Evolutionary conservation across 495 filamentous ascomycete species (phyloP).

Genomic region (Pyrenula aspistea): DNA sequence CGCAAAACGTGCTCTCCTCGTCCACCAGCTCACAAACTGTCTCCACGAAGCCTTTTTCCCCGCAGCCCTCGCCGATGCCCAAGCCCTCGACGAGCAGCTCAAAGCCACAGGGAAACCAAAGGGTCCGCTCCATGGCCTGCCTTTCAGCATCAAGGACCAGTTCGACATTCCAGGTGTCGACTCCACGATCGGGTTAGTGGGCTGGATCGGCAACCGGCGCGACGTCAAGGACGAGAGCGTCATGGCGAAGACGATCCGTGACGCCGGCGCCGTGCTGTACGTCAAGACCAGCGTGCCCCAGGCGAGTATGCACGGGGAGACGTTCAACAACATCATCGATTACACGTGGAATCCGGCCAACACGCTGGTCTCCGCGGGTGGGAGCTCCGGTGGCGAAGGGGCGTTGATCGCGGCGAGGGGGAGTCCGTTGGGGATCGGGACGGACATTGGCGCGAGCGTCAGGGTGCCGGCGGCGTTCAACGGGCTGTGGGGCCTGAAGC

Average conservation of each 20-base stretch:
- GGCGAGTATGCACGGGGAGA: slow-evolving; percentile 27
- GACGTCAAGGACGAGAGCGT: slow-evolving; percentile 23
- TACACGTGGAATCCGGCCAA: slow-evolving; percentile 14
- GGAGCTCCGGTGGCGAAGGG: slow-evolving; percentile 15
- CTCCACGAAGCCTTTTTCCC: slow-evolving; percentile 54
- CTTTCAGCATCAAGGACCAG: slow-evolving; percentile 44
- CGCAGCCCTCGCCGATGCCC: slow-evolving; percentile 44
- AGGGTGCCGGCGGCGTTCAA: slow-evolving; percentile 50
- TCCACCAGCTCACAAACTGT: slow-evolving; percentile 24
- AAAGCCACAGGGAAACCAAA: slow-evolving; percentile 14
- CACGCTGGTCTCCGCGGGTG: slow-evolving; percentile 30
- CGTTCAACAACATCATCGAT: slow-evolving; percentile 36
- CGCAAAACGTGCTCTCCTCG: slow-evolving; percentile 27
- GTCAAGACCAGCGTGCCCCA: slow-evolving; percentile 44
- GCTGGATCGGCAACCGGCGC: slow-evolving; percentile 14
- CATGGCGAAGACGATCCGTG: slow-evolving; percentile 17
- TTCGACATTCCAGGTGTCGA: slow-evolving; percentile 42
- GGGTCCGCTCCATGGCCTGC: slow-evolving; percentile 48
- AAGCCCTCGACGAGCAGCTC: slow-evolving; percentile 45
- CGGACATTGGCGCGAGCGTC: slow-evolving; percentile 31
- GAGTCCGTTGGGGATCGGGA: slow-evolving; percentile 14
- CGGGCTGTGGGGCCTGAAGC: slow-evolving; percentile 48
- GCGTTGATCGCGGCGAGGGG: slow-evolving; percentile 15
- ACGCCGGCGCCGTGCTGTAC: slow-evolving; percentile 34
- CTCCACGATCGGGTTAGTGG: slow-evolving; percentile 35